phyloP scores from a whole-genome alignment of 2,329 filamentous ascomycete species.

The Ceratocystis smalleyi region DNA sequence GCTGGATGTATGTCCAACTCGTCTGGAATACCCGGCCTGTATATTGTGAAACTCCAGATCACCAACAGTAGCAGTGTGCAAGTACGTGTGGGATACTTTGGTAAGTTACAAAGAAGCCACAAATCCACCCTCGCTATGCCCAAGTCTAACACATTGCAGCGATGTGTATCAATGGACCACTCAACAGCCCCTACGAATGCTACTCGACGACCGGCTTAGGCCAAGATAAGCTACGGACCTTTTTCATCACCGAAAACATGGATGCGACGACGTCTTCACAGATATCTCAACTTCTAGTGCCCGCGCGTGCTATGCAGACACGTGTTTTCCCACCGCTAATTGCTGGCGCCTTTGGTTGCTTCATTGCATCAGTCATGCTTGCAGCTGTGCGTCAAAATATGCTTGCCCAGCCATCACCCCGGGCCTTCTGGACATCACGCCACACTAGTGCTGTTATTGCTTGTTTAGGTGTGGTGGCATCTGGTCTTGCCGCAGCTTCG shows the following conservation, averaged over 20 bases:
- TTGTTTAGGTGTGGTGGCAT: conserved; percentile 11
- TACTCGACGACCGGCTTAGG: conserved; percentile 11
- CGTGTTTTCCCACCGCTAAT: conserved; percentile 16
- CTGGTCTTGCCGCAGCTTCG: conserved; percentile 14
- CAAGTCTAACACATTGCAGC: background rate
- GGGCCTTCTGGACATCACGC: conserved; percentile 9
- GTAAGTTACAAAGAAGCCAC: conserved; percentile 8
- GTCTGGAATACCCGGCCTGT: conserved; percentile 13
- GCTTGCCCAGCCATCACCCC: conserved; percentile 11
- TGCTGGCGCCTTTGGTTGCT: conserved; percentile 13
- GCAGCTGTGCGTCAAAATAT: conserved; percentile 15
- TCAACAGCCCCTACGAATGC: conserved; percentile 13
- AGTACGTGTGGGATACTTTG: conserved; percentile 15
- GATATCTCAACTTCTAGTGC: conserved; percentile 7
- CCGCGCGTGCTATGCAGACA: conserved; percentile 16
- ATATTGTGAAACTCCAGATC: conserved; percentile 14
- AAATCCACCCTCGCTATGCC: background rate
- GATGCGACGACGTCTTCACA: conserved; percentile 7
- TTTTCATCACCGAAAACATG: conserved; percentile 15
- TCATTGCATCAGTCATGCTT: conserved; percentile 14
- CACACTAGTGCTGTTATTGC: conserved; percentile 13
- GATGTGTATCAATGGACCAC: conserved; percentile 15
- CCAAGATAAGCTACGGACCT: conserved; percentile 13
- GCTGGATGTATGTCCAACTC: conserved; percentile 17
- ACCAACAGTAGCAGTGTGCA: conserved; percentile 8